Base-by-base conservation (phyloP, 331 rosid genomes). In the Quercus tomentella region DNA sequence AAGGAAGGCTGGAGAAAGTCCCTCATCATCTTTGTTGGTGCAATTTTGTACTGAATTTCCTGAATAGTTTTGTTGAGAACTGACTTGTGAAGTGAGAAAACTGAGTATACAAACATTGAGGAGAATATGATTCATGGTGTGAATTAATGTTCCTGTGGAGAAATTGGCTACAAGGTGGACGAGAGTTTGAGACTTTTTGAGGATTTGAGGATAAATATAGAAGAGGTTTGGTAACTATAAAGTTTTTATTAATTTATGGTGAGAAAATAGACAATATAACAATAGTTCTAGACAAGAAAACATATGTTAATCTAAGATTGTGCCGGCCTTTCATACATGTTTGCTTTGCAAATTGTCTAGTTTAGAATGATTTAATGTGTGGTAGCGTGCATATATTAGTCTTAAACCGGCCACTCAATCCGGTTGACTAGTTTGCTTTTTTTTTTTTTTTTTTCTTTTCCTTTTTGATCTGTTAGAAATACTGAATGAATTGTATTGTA, bases 21-120 rank as follows among this genome's bases (percentile, higher is more conserved):
- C 82, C 52, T 37, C 72, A 25, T 16, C 56, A 22, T 88, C 84
- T 12, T 25, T 72, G 33, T 77, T 77, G 1, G 6, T 35, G 79
- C 96, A 87, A 17, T 25, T 37, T 7, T 76, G 31, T 52, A 81
- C 23, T 2, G 89, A 77, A 73, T 77, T 56, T 61, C 82, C 87
- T 0, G 85, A 76, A 74, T 92, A 91, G 63, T 70, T 89, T 52
- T 90, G 97, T 58, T 89, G 88, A 49, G 91, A 86, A 14, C 15
- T 84, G 20, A 23, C 28, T 57, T 17, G 52, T 16, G 71, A 84
- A 73, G 61, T 71, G 6, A 72, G 60, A 37, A 72, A 45, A 70
- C 9, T 25, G 11, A 73, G 52, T 7, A 56, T 63, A 74, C 31
- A 73, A 9, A 87, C 21, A 74, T 31, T 6, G 60, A 84, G 25